Evolutionary conservation across 805 yeast genomes (phyloP).

Genomic region (Nakazawaea peltata): DNA sequence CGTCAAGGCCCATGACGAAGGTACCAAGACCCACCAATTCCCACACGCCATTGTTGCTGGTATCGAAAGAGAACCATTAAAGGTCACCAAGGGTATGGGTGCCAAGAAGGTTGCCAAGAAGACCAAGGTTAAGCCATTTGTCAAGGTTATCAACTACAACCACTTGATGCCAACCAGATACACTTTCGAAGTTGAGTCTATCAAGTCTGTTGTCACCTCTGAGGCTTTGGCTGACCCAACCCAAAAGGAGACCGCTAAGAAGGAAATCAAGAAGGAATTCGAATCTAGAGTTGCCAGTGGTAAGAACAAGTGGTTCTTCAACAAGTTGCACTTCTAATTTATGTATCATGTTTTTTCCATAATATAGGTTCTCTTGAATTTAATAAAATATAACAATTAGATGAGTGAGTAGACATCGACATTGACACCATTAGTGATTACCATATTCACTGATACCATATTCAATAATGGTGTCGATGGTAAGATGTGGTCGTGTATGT

Average conservation of each 20-base stretch:
- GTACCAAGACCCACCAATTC: slow-evolving; percentile 97
- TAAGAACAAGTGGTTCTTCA: slow-evolving; percentile 99
- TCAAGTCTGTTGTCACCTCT: slow-evolving; percentile 85
- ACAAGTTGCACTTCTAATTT: slow-evolving; percentile 84
- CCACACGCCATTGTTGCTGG: slow-evolving; percentile 99
- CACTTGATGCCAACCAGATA: slow-evolving; percentile 99
- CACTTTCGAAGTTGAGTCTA: slow-evolving; percentile 92
- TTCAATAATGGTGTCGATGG: background rate
- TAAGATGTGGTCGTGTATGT: background rate
- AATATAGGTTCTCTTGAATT: slow-evolving; percentile 20
- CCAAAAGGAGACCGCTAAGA: slow-evolving; percentile 98
- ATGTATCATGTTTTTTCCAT: slow-evolving; percentile 9
- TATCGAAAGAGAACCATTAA: slow-evolving; percentile 96
- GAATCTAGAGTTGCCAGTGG: slow-evolving; percentile 99
- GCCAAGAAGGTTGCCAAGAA: slow-evolving; percentile 95
- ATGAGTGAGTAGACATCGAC: background rate
- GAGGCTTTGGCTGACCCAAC: slow-evolving; percentile 97
- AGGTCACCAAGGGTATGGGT: slow-evolving; percentile 92
- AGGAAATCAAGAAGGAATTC: slow-evolving; percentile 97
- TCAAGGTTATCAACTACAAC: slow-evolving; percentile 99
- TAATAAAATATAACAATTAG: slow-evolving; percentile 15
- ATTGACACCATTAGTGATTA: no score
- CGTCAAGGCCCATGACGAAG: slow-evolving; percentile 97
- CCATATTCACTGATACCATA: background rate
- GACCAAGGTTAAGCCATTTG: slow-evolving; percentile 98